A percentile compares a stretch with the other conserved stretches of the same genome.
Evolutionary conservation across 2,329 filamentous ascomycete genomes (phyloP).

Genomic region (Fusarium verticillioides): DNA sequence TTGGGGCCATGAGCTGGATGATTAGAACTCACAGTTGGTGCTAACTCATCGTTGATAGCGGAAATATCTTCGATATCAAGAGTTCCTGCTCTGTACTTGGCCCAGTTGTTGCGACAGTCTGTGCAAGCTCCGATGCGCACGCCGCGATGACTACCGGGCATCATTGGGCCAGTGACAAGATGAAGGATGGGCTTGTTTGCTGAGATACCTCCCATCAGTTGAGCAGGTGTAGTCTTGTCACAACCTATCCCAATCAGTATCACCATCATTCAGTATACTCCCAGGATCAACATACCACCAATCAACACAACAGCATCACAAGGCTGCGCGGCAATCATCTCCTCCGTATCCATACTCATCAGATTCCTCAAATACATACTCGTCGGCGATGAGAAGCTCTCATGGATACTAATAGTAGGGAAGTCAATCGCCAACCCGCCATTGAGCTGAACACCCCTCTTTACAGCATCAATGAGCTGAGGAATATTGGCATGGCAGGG

Average conservation of each 20-base stretch:
- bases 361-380: slow-evolving; percentile 80
- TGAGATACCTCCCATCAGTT: slow-evolving; percentile 80
- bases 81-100: slow-evolving; percentile 70
- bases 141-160: slow-evolving; percentile 75
- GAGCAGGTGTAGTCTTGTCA: slow-evolving; percentile 79
- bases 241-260: slow-evolving; percentile 60
- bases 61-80: slow-evolving; percentile 79
- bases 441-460: slow-evolving; percentile 73
- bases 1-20: accelerated
- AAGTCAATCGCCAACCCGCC: slow-evolving; percentile 78
- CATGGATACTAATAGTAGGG: slow-evolving; percentile 77
- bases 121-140: slow-evolving; percentile 77
- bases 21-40: slow-evolving; percentile 67
- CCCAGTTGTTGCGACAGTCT: slow-evolving; percentile 80
- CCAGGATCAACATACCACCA: slow-evolving; percentile 60
- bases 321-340: slow-evolving; percentile 79
- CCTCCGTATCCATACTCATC: slow-evolving; percentile 84
- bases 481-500: slow-evolving; percentile 79
- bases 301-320: slow-evolving; percentile 75
- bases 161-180: slow-evolving; percentile 78
- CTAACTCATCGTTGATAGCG: slow-evolving; percentile 76
- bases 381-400: slow-evolving; percentile 75
- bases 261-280: accelerated
- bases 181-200: slow-evolving; percentile 78
- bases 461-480: slow-evolving; percentile 76